These are phyloP conservation scores for Vicia sativa DNA, from an alignment of 306 rosid species.

Conservation along the genomic window DNA sequence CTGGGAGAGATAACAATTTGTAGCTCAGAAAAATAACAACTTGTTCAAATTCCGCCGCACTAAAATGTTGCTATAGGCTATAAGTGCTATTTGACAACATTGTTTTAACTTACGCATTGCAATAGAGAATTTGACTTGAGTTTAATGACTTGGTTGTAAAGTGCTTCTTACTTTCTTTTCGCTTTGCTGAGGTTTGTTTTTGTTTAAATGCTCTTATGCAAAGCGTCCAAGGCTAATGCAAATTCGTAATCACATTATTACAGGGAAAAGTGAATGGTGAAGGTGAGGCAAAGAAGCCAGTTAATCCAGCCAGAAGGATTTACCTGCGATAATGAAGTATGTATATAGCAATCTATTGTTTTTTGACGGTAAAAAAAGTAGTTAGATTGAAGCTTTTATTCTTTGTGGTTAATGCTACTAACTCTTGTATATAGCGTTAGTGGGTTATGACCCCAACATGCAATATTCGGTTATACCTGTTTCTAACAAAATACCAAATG, in stretches of 20 bases:
- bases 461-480: constrained; percentile 22
- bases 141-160: neutral
- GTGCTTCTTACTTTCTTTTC: neutral
- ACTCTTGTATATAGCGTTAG: constrained; percentile 37
- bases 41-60: neutral
- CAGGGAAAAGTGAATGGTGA: constrained; percentile 47
- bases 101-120: constrained; percentile 9
- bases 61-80: neutral
- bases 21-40: neutral
- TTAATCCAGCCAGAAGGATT: constrained; percentile 37
- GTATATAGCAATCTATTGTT: neutral
- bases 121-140: constrained; percentile 20
- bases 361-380: neutral
- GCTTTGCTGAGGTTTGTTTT: neutral
- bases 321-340: constrained; percentile 44
- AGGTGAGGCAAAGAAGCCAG: constrained; percentile 21
- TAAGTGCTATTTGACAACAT: neutral
- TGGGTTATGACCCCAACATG: neutral
- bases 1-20: neutral
- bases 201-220: neutral
- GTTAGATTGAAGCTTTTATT: neutral
- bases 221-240: constrained; percentile 26
- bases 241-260: constrained; percentile 22
- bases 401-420: constrained; percentile 1
- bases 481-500: constrained; percentile 3